Conservation (phyloP, 2,329 filamentous ascomycete genomes). For the Neoarthrinium moseri region DNA sequence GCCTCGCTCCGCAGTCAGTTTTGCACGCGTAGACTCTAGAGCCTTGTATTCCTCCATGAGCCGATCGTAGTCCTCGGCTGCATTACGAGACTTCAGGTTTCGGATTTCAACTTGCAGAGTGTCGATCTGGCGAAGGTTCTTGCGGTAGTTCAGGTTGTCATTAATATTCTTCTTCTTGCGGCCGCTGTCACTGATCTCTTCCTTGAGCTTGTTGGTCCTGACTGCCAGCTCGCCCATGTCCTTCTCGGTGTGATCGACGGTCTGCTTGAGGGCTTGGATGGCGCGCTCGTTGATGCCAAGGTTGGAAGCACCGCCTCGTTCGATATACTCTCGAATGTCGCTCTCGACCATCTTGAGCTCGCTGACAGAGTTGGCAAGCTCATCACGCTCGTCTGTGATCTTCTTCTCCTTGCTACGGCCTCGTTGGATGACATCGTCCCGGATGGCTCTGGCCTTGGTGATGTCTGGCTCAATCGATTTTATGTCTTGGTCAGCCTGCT, state of each 20-base stretch:
- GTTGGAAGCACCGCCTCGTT: constrained; percentile 70
- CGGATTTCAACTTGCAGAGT: constrained; percentile 67
- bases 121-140: constrained; percentile 67
- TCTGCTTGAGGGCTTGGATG: constrained; percentile 65
- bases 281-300: constrained; percentile 69
- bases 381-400: constrained; percentile 68
- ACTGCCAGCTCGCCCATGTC: constrained; percentile 67
- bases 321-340: constrained; percentile 78
- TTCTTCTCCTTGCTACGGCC: constrained; percentile 72
- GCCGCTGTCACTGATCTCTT: constrained; percentile 76
- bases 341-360: constrained; percentile 73
- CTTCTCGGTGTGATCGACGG: constrained; percentile 63
- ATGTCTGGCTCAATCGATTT: constrained; percentile 74
- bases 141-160: constrained; percentile 86
- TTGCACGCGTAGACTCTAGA: constrained; percentile 67
- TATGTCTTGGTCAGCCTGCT: constrained; percentile 69
- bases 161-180: constrained; percentile 81
- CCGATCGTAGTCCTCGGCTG: constrained; percentile 76
- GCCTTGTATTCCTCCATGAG: constrained; percentile 68
- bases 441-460: constrained; percentile 69
- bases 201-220: constrained; percentile 74
- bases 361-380: constrained; percentile 70
- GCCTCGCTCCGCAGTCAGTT: constrained; percentile 69
- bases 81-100: constrained; percentile 75
- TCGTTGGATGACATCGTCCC: constrained; percentile 73